These are phyloP conservation scores for Huntiella abstrusa DNA, from an alignment of 2,329 filamentous ascomycete species.

Conservation along the genomic window DNA sequence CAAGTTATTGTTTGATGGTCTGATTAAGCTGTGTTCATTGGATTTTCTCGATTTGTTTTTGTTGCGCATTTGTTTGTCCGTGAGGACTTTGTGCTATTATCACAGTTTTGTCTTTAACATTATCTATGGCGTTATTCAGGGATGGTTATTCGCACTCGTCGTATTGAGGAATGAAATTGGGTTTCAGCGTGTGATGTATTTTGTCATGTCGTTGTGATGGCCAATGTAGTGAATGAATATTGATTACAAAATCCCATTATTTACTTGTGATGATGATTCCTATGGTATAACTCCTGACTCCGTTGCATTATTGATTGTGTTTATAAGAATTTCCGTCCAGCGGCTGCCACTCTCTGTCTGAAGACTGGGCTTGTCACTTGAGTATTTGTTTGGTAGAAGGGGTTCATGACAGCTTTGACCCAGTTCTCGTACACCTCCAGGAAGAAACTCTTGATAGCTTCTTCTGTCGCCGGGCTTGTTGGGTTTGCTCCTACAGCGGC, in stretches of 20 bases:
- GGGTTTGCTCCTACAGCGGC: conserved; percentile 71
- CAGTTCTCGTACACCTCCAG: conserved; percentile 89
- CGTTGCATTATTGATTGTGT: not conserved
- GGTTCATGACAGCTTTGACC: conserved; percentile 93
- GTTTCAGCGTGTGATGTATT: conserved; percentile 4
- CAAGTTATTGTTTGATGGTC: too few species aligned
- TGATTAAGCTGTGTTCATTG: too few species aligned
- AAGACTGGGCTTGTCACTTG: conserved; percentile 78
- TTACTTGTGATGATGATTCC: not conserved
- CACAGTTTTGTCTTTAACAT: conserved; percentile 6
- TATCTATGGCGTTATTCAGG: conserved; percentile 9
- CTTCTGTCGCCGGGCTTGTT: conserved; percentile 75
- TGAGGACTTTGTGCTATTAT: conserved; percentile 7
- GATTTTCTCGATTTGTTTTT: not conserved
- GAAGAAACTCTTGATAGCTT: conserved; percentile 90
- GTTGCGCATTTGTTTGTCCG: conserved; percentile 1
- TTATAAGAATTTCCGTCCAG: conserved; percentile 79
- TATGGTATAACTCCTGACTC: too few species aligned
- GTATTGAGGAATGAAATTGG: too few species aligned
- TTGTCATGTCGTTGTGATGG: conserved; percentile 8
- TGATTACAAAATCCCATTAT: conserved; percentile 12
- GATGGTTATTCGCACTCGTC: not conserved
- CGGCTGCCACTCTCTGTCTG: conserved; percentile 59
- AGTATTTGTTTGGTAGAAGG: conserved; percentile 77
- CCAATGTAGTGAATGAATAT: not conserved